Evolutionary conservation across 75 land plant species (phyloP), one percentile per base, ranked within the genome.

Genomic region (Cupressus sempervirens): DNA sequence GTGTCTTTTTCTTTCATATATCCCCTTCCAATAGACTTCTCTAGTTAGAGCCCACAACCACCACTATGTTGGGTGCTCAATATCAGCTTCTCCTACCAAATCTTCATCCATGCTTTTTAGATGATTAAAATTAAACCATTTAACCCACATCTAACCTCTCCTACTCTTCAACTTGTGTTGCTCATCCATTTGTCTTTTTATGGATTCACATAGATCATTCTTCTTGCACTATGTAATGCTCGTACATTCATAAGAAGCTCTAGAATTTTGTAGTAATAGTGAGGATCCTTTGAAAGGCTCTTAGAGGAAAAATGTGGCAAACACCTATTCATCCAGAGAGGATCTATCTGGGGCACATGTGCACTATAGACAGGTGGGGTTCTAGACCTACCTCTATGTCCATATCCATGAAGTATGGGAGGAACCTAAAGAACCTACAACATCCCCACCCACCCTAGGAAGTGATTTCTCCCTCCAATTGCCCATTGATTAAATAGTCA

Each of bases 11-110:
- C 91, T 93, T 79, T 96, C 97, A 84, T 84, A 86, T 3, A 94
- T 88, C 12, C 98, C 97, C 87, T 94, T 97, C 94, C 97, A 98
- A 72, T 91, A 93, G 32, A 98, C 92, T 84, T 98, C 99, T 26
- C 99, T 98, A 12, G 99, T 98, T 34, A 85, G 88, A 29, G 99
- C 98, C 99, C 99, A 98, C 43, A 98, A 81, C 99, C 99, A 96
- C 83, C 93, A 76, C 58, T 87, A 74, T 14, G 62, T 86, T 1
- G 94, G 92, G 45, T 84, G 87, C 56, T 93, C 96, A 4, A 86
- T 18, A 83, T 97, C 99, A 1, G 74, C 82, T 81, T 95, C 96
- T 88, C 94, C 99, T 38, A 97, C 99, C 87, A 98, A 84, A 56
- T 98, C 99, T 81, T 93, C 99, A 65, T 98, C 99, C 97, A 98